These are phyloP conservation scores for Alternaria ventricosa DNA, from an alignment of 2,329 filamentous ascomycete species.

Conservation along the genomic window DNA sequence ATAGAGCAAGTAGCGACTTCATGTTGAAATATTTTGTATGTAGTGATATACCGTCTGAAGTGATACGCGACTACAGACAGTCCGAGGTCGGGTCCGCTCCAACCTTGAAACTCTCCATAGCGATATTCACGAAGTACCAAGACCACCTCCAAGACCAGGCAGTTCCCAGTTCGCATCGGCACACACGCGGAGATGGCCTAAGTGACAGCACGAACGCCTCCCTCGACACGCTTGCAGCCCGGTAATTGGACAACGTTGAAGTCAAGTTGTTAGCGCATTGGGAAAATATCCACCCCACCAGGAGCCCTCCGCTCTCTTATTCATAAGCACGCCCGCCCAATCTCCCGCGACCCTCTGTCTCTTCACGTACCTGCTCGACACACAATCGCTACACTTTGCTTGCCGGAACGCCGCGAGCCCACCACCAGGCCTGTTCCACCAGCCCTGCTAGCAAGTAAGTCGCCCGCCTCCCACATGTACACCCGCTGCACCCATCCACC, in stretches of 20 bases:
- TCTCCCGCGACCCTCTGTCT: constrained; percentile 24
- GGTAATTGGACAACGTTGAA: constrained; percentile 38
- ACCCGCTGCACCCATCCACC: constrained; percentile 20
- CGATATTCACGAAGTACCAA: constrained; percentile 27
- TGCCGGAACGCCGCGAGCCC: constrained; percentile 38
- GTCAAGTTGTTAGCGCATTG: constrained; percentile 44
- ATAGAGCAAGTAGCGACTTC: not conserved
- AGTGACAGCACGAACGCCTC: constrained; percentile 28
- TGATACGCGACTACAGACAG: constrained; percentile 11
- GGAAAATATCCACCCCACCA: constrained; percentile 47
- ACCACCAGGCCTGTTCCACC: constrained; percentile 32
- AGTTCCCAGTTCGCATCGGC: constrained; percentile 23
- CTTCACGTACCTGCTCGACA: constrained; percentile 15
- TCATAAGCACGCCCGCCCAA: constrained; percentile 45
- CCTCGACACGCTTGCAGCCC: constrained; percentile 34
- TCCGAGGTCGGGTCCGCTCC: constrained; percentile 4
- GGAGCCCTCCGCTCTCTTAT: constrained; percentile 33
- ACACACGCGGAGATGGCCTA: constrained; percentile 25
- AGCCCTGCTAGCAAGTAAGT: constrained; percentile 40
- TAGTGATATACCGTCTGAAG: not conserved
- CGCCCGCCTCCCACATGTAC: constrained; percentile 17
- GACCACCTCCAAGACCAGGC: constrained; percentile 22
- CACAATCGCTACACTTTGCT: constrained; percentile 36
- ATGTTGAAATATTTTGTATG: no score
- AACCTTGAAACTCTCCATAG: constrained; percentile 2